Base-by-base conservation (phyloP, 768 basidiomycete species). In the Crepidotus variabilis region DNA sequence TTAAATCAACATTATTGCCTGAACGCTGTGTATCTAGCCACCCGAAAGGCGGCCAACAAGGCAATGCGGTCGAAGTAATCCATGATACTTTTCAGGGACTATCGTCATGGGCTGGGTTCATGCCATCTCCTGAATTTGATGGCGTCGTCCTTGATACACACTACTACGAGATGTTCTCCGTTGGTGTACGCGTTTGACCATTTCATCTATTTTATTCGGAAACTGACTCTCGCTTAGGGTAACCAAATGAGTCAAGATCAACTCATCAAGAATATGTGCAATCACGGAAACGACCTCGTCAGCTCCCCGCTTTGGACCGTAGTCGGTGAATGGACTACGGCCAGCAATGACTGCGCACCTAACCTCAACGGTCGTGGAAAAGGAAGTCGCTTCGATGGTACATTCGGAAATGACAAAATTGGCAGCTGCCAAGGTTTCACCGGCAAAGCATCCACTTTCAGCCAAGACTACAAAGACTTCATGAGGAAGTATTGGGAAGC, bases 251-350 rank as follows among this genome's bases (percentile, higher is more conserved):
- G 68, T 50, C 56, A 80, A 51, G 65, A 14, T 43, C 5, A 84
- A 51, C 88, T 90, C 60, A 87, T 91, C 52, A 52, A 68, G 36
- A 65, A 72, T 1, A 85, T 84, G 2, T 92, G 91, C 63, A 57
- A 58, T 47, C 68, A 71, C 21, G 75, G 70, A 14, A 67, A 72
- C 7, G 63, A 70, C 2, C 75, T 92, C 11, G 68, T 79, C 0
- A 65, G 65, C 16, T 84, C 82, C 61, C 77, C 82, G 24, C 77
- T 94, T 28, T 92, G 88, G 92, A 78, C 82, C 16, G 74, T 94
- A 46, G 90, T 94, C 28, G 93, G 92, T 36, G 94, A 96, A 72
- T 95, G 90, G 86, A 83, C 86, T 0, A 80, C 89, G 3, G 87
- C 87, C 4, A 70, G 77, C 50, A 92, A 82, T 2, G 92, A 91